Percentiles rank a stretch among this genome's conserved stretches.
phyloP scores from a whole-genome alignment of 176 grass and related monocot genomes.

The Avena sativa region DNA sequence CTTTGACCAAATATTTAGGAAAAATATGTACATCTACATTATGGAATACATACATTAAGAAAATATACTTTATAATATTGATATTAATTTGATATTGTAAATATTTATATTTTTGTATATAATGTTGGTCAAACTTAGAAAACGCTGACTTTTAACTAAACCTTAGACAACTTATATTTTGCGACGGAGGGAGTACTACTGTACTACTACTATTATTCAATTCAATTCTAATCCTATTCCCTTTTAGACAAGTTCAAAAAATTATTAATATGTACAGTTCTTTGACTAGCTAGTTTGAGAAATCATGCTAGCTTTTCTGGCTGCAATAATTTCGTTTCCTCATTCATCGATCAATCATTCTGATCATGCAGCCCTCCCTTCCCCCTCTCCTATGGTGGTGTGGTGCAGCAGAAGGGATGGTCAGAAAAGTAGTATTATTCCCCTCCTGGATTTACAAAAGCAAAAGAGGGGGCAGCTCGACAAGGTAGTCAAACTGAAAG shows the following conservation, averaged over 20 bases:
- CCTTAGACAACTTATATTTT: too few species aligned
- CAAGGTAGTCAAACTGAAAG: slow-evolving; percentile 60
- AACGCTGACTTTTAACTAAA: too few species aligned
- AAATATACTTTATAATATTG: too few species aligned
- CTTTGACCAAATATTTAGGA: too few species aligned
- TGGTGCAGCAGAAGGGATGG: slow-evolving; percentile 9
- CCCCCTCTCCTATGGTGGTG: background rate
- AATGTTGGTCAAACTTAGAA: too few species aligned
- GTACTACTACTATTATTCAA: too few species aligned
- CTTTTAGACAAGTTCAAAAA: background rate
- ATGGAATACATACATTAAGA: too few species aligned
- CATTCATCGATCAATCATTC: slow-evolving; percentile 55
- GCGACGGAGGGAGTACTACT: too few species aligned
- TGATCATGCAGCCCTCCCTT: slow-evolving; percentile 24
- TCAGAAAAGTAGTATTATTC: slow-evolving; percentile 50
- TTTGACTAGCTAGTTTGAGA: slow-evolving; percentile 35
- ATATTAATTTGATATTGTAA: too few species aligned
- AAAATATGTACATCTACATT: too few species aligned
- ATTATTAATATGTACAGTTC: background rate
- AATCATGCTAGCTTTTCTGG: slow-evolving; percentile 50
- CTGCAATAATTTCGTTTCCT: slow-evolving; percentile 48
- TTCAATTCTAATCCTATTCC: too few species aligned
- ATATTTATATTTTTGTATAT: too few species aligned
- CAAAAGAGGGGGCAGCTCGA: slow-evolving; percentile 43
- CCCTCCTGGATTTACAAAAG: slow-evolving; percentile 32